These are phyloP conservation scores for Pythium aristosporum DNA, from an alignment of 352 stramenopile species.

Conservation along the genomic window DNA sequence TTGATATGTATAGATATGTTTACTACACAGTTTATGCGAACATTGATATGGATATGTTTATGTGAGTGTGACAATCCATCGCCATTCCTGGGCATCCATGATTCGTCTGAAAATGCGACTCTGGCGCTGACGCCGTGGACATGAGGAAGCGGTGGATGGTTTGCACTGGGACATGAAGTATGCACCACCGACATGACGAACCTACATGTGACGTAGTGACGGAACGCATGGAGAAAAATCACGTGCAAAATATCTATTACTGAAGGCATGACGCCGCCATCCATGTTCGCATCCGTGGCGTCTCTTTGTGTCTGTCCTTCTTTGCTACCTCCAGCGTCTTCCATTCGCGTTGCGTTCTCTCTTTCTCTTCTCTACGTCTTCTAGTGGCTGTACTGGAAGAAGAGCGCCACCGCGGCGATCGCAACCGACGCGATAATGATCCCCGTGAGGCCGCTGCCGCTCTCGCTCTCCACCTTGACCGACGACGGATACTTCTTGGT, in stretches of 20 bases:
- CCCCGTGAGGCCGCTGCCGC: conserved; percentile 46
- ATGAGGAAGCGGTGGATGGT: too few species aligned
- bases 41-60: too few species aligned
- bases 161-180: background rate
- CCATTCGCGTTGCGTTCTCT: background rate
- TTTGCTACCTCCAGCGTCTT: background rate
- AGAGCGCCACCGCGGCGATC: conserved; percentile 53
- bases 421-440: conserved; percentile 51
- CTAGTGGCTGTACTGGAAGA: conserved; percentile 51
- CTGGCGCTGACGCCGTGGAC: too few species aligned
- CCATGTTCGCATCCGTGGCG: background rate
- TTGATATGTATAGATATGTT: too few species aligned
- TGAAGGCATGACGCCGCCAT: background rate
- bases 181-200: background rate
- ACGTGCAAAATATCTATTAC: conserved; percentile 31
- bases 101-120: too few species aligned
- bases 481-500: conserved; percentile 21
- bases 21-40: too few species aligned
- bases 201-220: background rate
- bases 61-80: too few species aligned
- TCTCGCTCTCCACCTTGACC: conserved; percentile 30
- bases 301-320: background rate
- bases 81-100: too few species aligned
- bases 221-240: background rate
- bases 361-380: background rate